Base-by-base conservation (phyloP, 1,139 yeast species). In the Pneumocystis wakefieldiae region DNA sequence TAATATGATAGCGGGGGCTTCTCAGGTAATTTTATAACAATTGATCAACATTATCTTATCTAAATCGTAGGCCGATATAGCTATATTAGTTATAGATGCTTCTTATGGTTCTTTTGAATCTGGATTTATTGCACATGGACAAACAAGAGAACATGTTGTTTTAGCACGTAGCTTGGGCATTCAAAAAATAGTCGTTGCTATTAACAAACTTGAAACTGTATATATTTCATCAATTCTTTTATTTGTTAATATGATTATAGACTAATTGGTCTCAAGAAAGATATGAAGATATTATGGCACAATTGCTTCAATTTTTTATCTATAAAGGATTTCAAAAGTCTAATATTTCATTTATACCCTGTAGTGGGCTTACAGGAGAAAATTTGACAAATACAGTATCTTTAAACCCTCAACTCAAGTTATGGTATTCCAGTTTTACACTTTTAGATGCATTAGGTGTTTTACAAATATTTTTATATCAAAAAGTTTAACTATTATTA, bases 1-100 rank as follows among this genome's bases (percentile, higher is more conserved):
- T n/a, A 95, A 91, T 73, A 92, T 95, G 89, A 92, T 94, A 74
- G 94, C 96, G 59, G 99, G 98, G 67, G 94, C 95, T 0, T 81
- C 95, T 14, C 97, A 91, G 73, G 90, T 87, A 60, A 67, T 85
- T 83, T 78, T 69, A 76, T 39, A 12, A 35, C 14, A 19, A 35
- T 35, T 59, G 19, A 17, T 38, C n/a, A 38, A 19, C 59, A 77
- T 78, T 55, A 81, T 81, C 29, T 80, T 78, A 19, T 75, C 80
- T 12, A 81, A 78, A 67, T 38, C 24, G 2, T 17, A 57, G 65
- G 80, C 80, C 0, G 94, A 87, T 69, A 75, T 84, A 63, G 92
- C 91, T 0, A 77, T 87, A 38, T 76, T 86, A 59, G 88, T 87
- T 12, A 81, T 87, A 15, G 98, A 94, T 73, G 78, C 95, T 8